Evolutionary conservation across 2,329 filamentous ascomycete genomes (phyloP), one percentile per base, ranked within the genome.

Genomic region (Fusarium buxicola): DNA sequence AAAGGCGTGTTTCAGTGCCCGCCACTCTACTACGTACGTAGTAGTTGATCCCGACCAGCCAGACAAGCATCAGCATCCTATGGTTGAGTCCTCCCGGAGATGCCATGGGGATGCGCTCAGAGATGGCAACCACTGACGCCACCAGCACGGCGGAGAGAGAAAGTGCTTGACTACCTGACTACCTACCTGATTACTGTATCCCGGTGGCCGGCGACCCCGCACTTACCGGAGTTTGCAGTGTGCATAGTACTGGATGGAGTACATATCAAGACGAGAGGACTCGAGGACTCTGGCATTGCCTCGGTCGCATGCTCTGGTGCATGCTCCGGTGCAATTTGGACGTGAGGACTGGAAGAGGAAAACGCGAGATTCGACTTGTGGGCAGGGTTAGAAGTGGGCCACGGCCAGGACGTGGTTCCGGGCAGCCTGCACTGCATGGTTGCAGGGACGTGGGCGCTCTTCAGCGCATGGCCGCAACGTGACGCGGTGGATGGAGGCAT

Each of bases 381-480:
- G 67, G 59, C 61, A 51, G 54, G 46, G 51, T 57, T 51, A 61
- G 55, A 55, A 12, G 66, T 66, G 62, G 64, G 51, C 28, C 45
- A 47, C 18, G 39, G 44, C 34, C 48, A 46, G 44, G 39, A 34
- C 47, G 46, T 45, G 57, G 56, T 44, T n/a, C n/a, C n/a, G n/a
- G n/a, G n/a, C n/a, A n/a, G n/a, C n/a, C n/a, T n/a, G n/a, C n/a
- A n/a, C n/a, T 60, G 51, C 59, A 69, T 69, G 59, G 66, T 57
- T 66, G 61, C 63, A 66, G 31, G 51, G 66, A 56, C 58, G 56
- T 57, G 57, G 57, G 49, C 40, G 58, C 53, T 58, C 63, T 64
- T 64, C 67, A 69, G 66, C 68, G 70, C 70, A 67, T 72, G 70
- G 70, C 66, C 64, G 68, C 70, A 71, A 72, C 70, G 70, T 72